These are phyloP conservation scores for Bipolaris zeicola DNA, from an alignment of 2,329 filamentous ascomycete genomes.

Conservation along the genomic window DNA sequence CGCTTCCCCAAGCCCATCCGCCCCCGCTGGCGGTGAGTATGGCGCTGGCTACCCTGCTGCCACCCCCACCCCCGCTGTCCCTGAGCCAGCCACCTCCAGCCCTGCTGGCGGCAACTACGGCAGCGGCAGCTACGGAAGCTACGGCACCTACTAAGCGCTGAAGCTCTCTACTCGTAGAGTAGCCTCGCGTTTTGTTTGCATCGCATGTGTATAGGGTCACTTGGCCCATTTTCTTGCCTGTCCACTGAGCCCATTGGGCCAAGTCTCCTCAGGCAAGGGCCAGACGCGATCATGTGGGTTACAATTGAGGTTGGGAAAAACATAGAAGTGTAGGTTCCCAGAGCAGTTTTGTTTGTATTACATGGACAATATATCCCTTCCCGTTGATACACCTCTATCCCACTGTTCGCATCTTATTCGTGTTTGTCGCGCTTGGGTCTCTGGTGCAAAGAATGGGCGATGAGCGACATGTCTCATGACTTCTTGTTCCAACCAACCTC, in stretches of 20 bases:
- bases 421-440: conserved; percentile 3
- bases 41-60: conserved; percentile 10
- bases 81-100: conserved; percentile 12
- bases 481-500: conserved; percentile 7
- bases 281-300: conserved; percentile 20
- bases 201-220: conserved; percentile 20
- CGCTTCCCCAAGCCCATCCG: conserved; percentile 5
- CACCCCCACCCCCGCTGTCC: conserved; percentile 7
- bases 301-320: conserved; percentile 23
- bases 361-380: conserved; percentile 32
- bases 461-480: conserved; percentile 5
- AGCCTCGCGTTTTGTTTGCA: conserved; percentile 27
- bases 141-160: conserved; percentile 34
- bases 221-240: conserved; percentile 35
- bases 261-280: conserved; percentile 29
- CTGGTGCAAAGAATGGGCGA: not conserved
- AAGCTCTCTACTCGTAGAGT: conserved; percentile 15
- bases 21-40: conserved; percentile 10
- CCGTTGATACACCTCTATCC: not conserved
- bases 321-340: conserved; percentile 10
- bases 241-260: conserved; percentile 29
- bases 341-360: conserved; percentile 16
- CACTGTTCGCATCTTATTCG: not conserved
- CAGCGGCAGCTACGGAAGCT: conserved; percentile 21
- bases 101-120: conserved; percentile 11